phyloP scores from a whole-genome alignment of 192 early-diverging fungal genomes.

The Linnemannia exigua region DNA sequence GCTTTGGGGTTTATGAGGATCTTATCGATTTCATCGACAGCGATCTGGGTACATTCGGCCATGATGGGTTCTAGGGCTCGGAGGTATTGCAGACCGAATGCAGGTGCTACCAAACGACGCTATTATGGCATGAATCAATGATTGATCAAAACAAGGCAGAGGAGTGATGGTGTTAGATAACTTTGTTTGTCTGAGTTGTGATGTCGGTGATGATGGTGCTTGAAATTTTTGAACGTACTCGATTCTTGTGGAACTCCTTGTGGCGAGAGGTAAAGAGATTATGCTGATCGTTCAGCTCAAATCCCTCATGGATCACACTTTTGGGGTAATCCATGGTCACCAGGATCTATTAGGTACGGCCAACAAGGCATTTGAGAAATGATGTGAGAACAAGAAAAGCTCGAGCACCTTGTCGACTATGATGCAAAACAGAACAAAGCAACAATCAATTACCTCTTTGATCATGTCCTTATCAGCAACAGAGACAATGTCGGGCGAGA shows the following conservation, averaged over 20 bases:
- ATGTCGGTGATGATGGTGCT: neutral
- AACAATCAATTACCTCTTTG: conserved; percentile 22
- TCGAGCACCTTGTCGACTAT: neutral
- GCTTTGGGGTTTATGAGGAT: conserved; percentile 17
- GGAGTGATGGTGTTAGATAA: neutral
- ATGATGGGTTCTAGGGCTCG: conserved; percentile 62
- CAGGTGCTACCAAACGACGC: conserved; percentile 62
- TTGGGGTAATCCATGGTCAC: conserved; percentile 31
- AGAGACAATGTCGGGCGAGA: conserved; percentile 47
- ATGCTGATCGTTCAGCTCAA: conserved; percentile 22
- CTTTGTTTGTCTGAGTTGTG: neutral
- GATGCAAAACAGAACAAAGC: neutral
- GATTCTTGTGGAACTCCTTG: conserved; percentile 57
- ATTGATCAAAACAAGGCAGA: neutral
- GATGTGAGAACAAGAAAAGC: neutral
- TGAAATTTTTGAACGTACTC: conserved; percentile 34
- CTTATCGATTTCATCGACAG: conserved; percentile 43
- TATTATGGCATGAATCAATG: conserved; percentile 10
- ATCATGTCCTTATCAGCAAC: conserved; percentile 61
- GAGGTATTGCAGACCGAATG: conserved; percentile 65
- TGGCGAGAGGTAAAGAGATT: conserved; percentile 50
- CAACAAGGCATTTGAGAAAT: neutral
- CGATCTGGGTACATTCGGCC: conserved; percentile 23
- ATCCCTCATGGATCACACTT: conserved; percentile 22
- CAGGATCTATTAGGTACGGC: conserved; percentile 13